Base-by-base conservation (phyloP, 2,329 filamentous ascomycete genomes). In the Plenodomus lindquistii region DNA sequence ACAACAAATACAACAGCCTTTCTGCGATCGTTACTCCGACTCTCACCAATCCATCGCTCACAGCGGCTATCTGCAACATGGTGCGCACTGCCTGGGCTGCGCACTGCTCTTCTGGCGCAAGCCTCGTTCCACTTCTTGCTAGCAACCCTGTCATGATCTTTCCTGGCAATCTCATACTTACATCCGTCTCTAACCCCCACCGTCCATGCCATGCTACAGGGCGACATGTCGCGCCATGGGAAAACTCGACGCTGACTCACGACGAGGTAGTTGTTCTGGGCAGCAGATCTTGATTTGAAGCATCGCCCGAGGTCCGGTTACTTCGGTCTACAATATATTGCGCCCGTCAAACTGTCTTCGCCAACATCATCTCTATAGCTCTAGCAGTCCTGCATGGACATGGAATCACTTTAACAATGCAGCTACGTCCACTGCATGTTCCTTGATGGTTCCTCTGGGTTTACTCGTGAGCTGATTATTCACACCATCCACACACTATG, bases 91-190 rank as follows among this genome's bases (percentile, higher is more conserved):
- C 67, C 38, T 74, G 73, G 50, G 67, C 65, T 3, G 72, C 55
- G 11, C 70, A 69, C 41, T 74, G 63, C 54, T 55, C 47, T 36
- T 61, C 63, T 6, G 60, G 72, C 47, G 59, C 65, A 8, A 55
- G 57, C 42, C 70, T 71, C 20, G 58, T 63, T 3, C 71, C 71
- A 13, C 70, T 61, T 13, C 57, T 63, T 18, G 60, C 62, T 11
- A 59, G 65, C 34, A 74, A 56, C 27, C 69, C 69, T 49, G 72
- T 75, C 65, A 73, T 74, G 42, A 73, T 74, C 20, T 69, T 73
- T 47, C 72, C 73, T 3, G 66, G 69, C 20, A 67, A 73, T 31
- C 63, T 67, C 27, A 65, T 59, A 3, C 67, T 73, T 22, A 62
- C 63, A 1, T 67, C 69, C 3, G 67, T 67, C 6, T 69, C 63